Evolutionary conservation across 805 yeast species (phyloP).

Genomic region (Clavispora phyllophila): DNA sequence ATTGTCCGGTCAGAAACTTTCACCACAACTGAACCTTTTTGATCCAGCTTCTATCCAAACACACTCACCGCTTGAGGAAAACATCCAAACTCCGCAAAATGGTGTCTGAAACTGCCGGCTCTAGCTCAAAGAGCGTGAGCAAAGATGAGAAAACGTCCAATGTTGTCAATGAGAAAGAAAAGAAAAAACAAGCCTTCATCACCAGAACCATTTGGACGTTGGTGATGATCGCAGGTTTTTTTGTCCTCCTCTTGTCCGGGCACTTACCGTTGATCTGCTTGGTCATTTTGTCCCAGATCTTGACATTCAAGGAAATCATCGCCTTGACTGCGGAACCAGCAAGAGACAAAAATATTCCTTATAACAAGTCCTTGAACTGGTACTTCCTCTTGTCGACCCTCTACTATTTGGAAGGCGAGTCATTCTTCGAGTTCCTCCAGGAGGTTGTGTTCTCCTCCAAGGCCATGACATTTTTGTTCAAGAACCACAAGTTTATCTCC

Average conservation of each 20-base stretch:
- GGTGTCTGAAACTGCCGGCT: neutral
- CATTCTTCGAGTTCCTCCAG: constrained; percentile 64
- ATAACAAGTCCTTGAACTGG: constrained; percentile 85
- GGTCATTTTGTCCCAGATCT: constrained; percentile 68
- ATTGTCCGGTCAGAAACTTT: neutral
- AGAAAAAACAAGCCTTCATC: constrained; percentile 76
- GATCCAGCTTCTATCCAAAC: neutral
- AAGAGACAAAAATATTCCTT: constrained; percentile 74
- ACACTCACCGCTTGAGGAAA: neutral
- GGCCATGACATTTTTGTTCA: constrained; percentile 52
- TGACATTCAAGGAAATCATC: constrained; percentile 89
- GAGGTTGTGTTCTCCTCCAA: constrained; percentile 48
- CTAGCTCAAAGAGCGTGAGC: neutral
- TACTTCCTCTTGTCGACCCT: constrained; percentile 83
- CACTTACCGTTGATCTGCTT: constrained; percentile 74
- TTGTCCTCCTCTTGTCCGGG: constrained; percentile 66
- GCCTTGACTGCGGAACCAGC: constrained; percentile 80
- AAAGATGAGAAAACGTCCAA: neutral
- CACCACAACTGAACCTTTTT: neutral
- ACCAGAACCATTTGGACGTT: constrained; percentile 91
- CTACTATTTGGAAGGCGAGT: constrained; percentile 85
- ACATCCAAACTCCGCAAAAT: neutral
- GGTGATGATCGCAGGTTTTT: constrained; percentile 76
- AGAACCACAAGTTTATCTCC: constrained; percentile 78
- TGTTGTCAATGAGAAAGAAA: constrained; percentile 44